Base-by-base conservation (phyloP, 2,329 filamentous ascomycete species). In the Meredithiella fracta region DNA sequence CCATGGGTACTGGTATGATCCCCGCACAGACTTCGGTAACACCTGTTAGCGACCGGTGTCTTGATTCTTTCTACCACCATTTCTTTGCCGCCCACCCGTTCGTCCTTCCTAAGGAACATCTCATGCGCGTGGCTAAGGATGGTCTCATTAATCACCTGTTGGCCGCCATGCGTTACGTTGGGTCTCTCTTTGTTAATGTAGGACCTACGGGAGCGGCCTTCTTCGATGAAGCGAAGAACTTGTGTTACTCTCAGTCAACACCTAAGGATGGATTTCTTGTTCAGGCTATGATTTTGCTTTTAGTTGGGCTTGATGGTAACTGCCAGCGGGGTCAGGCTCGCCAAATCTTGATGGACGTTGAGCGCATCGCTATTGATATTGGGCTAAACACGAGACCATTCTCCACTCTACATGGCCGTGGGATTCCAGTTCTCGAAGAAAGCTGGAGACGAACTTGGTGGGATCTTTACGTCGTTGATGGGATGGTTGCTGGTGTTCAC, bases 381-480 rank as follows among this genome's bases (percentile, higher is more conserved):
- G 83, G 85, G 0, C 76, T 96, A 67, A 82, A 94, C 64, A 79
- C 78, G 8, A 73, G 78, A 51, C 73, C 77, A 0, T 94, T 81
- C 65, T 82, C 87, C 0, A 68, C 73, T 0, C 67, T 74, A 3
- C 73, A 87, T 62, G 82, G 84, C 15, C 72, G 75, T 26, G 79
- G 79, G 3, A 78, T 84, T 58, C 73, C 79, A 0, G 72, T 88
- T 1, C 65, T 90, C 2, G 86, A 91, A 65, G 90, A 96, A 67
- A 86, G 83, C 65, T 84, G 87, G 78, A 78, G 88, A 17, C 76
- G 90, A 58, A 96, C 89, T 1, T 96, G 89, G 89, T 96, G 90
- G 90, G 88, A 80, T 60, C 65, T 80, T 3, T 91, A 83, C 64
- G 77, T 86, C n/a, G 77, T 87, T 14, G 88, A 94, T 65, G 86